Base-by-base conservation (phyloP, 164 flowering plant species). In the Warburgia ugandensis region DNA sequence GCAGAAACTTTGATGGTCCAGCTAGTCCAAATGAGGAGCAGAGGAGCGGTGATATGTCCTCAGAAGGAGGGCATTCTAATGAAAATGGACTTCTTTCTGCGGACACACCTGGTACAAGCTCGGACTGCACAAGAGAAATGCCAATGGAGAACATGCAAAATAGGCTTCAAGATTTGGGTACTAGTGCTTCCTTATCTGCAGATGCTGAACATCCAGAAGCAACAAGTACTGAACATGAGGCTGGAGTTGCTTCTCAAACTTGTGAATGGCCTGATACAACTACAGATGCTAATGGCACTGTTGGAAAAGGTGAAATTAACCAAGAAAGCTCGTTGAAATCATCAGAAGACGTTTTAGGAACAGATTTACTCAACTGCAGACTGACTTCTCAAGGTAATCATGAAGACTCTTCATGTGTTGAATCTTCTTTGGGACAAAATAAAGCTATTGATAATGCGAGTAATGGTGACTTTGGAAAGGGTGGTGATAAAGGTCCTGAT, bases 211-310 rank as follows among this genome's bases (percentile, higher is more conserved):
- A 44, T 45, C 54, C 19, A 47, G 60, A 37, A 51, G 54, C 19
- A 9, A 23, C 43, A 1, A 44, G 44, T 41, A 28, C 51, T 48
- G 52, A 48, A 32, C 38, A 13, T 5, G 23, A 31, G 58, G 56
- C 16, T 28, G 46, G 41, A 35, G 19, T 35, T 49, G 45, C 26
- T 40, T 47, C 56, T 57, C 58, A 61, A 38, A 67, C 36, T 52
- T 31, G 27, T 29, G 68, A 56, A 6, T 29, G 39, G 49, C 17
- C 50, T 48, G 9, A 10, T 39, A 29, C 62, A 27, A 29, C 51
- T 20, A 19, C 64, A 56, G 68, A 59, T 45, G 53, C 58, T 54
- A 61, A 45, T 39, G 29, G 29, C 4, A 16, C 58, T 5, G 20
- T 6, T 26, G 49, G 14, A 47, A 50, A 59, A 48, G 44, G 29